Conservation (phyloP, 2,329 filamentous ascomycete genomes). For the Colletotrichum chrysophilum region DNA sequence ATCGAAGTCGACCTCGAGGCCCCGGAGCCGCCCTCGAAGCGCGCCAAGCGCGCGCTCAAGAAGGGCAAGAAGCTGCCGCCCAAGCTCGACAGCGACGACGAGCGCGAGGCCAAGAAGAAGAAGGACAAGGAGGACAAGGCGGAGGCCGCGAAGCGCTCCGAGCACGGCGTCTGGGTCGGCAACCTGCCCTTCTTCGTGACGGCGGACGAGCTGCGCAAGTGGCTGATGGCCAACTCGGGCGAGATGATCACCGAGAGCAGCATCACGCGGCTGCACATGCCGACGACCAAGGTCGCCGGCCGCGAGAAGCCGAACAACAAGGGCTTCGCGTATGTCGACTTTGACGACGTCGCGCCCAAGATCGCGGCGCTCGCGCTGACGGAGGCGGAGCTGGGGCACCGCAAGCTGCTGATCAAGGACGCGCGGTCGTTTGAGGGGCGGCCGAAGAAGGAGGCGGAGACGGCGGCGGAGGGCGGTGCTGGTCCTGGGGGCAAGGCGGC, state of each 20-base stretch:
- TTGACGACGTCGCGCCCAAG: conserved; percentile 72
- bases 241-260: conserved; percentile 68
- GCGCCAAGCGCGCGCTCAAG: conserved; percentile 86
- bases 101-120: conserved; percentile 40
- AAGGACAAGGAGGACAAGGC: conserved; percentile 44
- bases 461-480: conserved; percentile 25
- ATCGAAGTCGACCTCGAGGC: conserved; percentile 88
- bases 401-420: conserved; percentile 91
- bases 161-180: conserved; percentile 92
- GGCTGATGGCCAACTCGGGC: conserved; percentile 76
- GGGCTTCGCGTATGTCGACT: conserved; percentile 97
- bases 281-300: conserved; percentile 60
- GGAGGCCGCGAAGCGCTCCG: conserved; percentile 64
- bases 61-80: conserved; percentile 71
- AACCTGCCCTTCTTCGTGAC: conserved; percentile 88
- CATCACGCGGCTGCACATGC: conserved; percentile 87
- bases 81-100: conserved; percentile 46
- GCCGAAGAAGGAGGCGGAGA: conserved; percentile 67
- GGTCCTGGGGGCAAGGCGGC: conserved; percentile 12
- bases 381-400: conserved; percentile 79
- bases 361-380: conserved; percentile 82
- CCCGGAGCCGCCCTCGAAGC: conserved; percentile 96
- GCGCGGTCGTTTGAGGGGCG: conserved; percentile 90
- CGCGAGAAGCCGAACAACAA: conserved; percentile 69
- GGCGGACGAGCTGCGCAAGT: conserved; percentile 75